A percentile compares a stretch with the other conserved stretches of the same genome.
Evolutionary conservation across 108 stramenopile genomes (phyloP).

Genomic region (Cyclotella atomus): DNA sequence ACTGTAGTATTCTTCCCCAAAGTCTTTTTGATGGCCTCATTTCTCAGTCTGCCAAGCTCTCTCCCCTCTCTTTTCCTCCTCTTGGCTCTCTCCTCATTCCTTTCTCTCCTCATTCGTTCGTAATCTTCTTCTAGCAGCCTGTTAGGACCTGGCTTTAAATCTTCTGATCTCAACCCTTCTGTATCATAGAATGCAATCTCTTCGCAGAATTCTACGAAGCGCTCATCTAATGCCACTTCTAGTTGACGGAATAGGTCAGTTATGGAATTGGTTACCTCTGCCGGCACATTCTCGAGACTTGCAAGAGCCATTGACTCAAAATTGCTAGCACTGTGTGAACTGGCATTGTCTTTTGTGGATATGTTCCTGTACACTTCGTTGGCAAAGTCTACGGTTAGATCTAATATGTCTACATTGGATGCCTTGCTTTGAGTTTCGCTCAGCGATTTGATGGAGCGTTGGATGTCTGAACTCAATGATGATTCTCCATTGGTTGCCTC

Average conservation of each 20-base stretch:
- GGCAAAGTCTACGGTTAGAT: conserved; percentile 50
- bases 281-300: conserved; percentile 37
- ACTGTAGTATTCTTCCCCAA: background rate
- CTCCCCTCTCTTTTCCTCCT: background rate
- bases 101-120: conserved; percentile 38
- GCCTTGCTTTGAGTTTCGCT: conserved; percentile 18
- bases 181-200: conserved; percentile 52
- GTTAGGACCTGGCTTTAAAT: conserved; percentile 34
- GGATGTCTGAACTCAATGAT: conserved; percentile 25
- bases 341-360: background rate
- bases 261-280: conserved; percentile 44
- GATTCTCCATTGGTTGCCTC: background rate
- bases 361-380: conserved; percentile 44
- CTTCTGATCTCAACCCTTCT: conserved; percentile 36
- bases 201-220: conserved; percentile 41
- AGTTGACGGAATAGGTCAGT: conserved; percentile 40
- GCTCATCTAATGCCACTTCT: conserved; percentile 46
- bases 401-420: conserved; percentile 38
- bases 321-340: background rate
- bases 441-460: conserved; percentile 44
- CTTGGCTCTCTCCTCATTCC: conserved; percentile 7
- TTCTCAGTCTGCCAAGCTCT: conserved; percentile 4
- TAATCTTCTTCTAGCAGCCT: conserved; percentile 44
- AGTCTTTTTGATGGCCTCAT: background rate
- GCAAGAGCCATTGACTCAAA: conserved; percentile 31